Percentiles rank a stretch among this genome's conserved stretches.
These are phyloP conservation scores for Boletellus ananiceps DNA, from an alignment of 768 basidiomycete species.

Conservation along the genomic window DNA sequence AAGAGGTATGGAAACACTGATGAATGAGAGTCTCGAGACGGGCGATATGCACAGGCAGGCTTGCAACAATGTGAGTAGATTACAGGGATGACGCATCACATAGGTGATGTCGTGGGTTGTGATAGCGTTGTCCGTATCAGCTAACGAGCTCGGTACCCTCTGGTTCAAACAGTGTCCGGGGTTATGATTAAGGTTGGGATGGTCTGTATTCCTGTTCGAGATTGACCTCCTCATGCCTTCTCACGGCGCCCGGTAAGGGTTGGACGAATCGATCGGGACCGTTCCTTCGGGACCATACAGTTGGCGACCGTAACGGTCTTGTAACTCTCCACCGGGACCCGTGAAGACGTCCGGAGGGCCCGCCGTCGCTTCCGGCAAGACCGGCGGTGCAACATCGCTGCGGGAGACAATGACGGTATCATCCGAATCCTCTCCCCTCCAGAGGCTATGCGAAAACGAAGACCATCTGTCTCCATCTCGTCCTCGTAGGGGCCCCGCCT, in stretches of 20 bases:
- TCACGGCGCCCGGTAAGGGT: slow-evolving; percentile 1
- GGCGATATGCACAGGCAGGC: background rate
- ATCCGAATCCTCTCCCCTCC: slow-evolving; percentile 1
- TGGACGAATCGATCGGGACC: slow-evolving; percentile 10
- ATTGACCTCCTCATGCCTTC: background rate
- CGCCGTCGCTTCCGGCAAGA: slow-evolving; percentile 2
- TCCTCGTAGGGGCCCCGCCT: slow-evolving; percentile 13
- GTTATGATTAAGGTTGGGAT: background rate
- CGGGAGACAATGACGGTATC: slow-evolving; percentile 11
- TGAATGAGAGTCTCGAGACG: background rate
- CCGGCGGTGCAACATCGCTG: background rate
- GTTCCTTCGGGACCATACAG: slow-evolving; percentile 23
- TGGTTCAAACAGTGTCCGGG: slow-evolving; percentile 15
- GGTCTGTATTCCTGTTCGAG: background rate
- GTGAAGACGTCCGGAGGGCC: background rate
- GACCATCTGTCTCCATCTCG: slow-evolving; percentile 10
- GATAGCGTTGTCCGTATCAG: background rate
- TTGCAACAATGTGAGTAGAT: background rate
- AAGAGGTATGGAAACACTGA: too few species aligned
- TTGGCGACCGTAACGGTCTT: slow-evolving; percentile 16
- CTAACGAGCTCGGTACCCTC: slow-evolving; percentile 24
- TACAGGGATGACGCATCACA: background rate
- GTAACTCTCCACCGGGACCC: slow-evolving; percentile 21
- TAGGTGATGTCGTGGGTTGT: background rate
- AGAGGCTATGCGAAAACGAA: background rate